These are phyloP conservation scores for Fermentozyma sake DNA, from an alignment of 1,139 yeast species.

Conservation along the genomic window DNA sequence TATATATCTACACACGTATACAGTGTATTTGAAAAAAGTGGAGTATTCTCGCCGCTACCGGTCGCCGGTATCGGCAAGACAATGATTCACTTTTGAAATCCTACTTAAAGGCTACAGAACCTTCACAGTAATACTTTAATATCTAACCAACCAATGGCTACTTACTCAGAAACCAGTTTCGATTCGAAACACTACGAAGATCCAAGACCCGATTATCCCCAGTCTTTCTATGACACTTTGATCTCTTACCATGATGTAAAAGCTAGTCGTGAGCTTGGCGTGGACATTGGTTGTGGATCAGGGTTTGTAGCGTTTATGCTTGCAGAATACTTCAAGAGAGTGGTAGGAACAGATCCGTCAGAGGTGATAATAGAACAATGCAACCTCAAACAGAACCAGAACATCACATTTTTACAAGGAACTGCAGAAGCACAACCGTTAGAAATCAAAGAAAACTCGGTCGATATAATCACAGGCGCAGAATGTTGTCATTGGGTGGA, in stretches of 20 bases:
- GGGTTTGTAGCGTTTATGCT: slow-evolving; percentile 70
- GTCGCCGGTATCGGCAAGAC: slow-evolving; percentile 4
- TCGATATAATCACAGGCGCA: slow-evolving; percentile 41
- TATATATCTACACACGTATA: no score
- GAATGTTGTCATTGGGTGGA: slow-evolving; percentile 47
- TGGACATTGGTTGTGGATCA: slow-evolving; percentile 85
- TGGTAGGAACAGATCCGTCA: slow-evolving; percentile 68
- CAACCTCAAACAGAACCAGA: slow-evolving; percentile 6
- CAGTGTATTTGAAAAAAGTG: no score
- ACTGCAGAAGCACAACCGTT: slow-evolving; percentile 24
- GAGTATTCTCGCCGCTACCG: slow-evolving; percentile 6
- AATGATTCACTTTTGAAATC: no score
- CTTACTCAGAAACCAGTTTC: slow-evolving; percentile 33
- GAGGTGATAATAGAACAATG: slow-evolving; percentile 57
- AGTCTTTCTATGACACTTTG: slow-evolving; percentile 26
- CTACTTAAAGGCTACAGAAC: no score
- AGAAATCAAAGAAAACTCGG: slow-evolving; percentile 6
- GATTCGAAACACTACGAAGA: slow-evolving; percentile 33
- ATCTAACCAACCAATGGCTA: slow-evolving; percentile 31
- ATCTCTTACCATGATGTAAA: slow-evolving; percentile 22
- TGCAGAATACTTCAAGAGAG: slow-evolving; percentile 37
- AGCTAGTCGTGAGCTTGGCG: slow-evolving; percentile 14
- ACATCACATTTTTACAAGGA: slow-evolving; percentile 26
- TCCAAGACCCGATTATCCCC: slow-evolving; percentile 38
- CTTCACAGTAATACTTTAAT: no score